Evolutionary conservation across 1,139 yeast genomes (phyloP).

Genomic region (Geotrichum cucujoidarum): DNA sequence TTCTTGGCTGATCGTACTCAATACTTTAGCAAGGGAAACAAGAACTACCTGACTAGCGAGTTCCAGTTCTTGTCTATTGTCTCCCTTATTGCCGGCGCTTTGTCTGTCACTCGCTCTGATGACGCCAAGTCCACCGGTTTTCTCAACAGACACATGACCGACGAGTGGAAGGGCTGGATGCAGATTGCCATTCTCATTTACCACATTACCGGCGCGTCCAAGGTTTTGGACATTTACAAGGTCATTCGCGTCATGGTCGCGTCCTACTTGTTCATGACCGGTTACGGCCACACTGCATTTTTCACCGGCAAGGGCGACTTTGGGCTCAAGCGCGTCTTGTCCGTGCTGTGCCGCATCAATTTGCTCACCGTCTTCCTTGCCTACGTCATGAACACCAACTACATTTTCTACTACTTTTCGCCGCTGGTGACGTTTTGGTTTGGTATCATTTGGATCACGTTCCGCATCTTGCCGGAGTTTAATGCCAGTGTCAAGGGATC

Average conservation of each 20-base stretch:
- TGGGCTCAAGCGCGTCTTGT: slow-evolving; percentile 25
- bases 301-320: slow-evolving; percentile 27
- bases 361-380: slow-evolving; percentile 26
- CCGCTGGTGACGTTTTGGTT: slow-evolving; percentile 30
- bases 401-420: slow-evolving; percentile 28
- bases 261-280: slow-evolving; percentile 29
- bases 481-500: slow-evolving; percentile 23
- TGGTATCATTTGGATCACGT: slow-evolving; percentile 25
- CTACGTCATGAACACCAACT: slow-evolving; percentile 28
- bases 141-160: slow-evolving; percentile 28
- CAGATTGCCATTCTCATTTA: slow-evolving; percentile 28
- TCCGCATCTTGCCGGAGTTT: slow-evolving; percentile 21
- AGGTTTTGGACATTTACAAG: slow-evolving; percentile 27
- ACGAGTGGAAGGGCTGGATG: slow-evolving; percentile 33
- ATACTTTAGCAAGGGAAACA: slow-evolving; percentile 24
- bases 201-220: slow-evolving; percentile 29
- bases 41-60: slow-evolving; percentile 22
- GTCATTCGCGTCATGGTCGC: slow-evolving; percentile 28
- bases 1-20: slow-evolving; percentile 26
- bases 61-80: slow-evolving; percentile 20
- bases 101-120: slow-evolving; percentile 17
- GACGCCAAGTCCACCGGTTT: slow-evolving; percentile 23
- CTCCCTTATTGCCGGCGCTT: slow-evolving; percentile 17
- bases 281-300: slow-evolving; percentile 28
- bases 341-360: slow-evolving; percentile 27